Evolutionary conservation across 371 early-diverging fungal genomes (phyloP), one percentile per base, ranked within the genome.

Genomic region (Mucor indicus): DNA sequence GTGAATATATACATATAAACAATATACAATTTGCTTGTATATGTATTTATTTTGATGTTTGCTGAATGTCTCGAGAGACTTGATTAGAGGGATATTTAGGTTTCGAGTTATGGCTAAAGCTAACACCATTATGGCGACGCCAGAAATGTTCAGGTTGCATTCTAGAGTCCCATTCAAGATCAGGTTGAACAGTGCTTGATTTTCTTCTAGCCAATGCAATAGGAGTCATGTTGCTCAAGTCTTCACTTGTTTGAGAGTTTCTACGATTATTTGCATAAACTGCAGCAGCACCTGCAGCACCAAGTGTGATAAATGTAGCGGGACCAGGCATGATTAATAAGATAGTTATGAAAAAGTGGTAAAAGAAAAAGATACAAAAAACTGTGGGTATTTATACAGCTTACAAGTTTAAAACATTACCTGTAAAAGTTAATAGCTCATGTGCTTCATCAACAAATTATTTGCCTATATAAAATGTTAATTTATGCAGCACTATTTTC

Each of bases 81-180:
- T 13, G 52, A 52, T 40, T 19, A 9, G 37, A 38, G 25, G 72
- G 72, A 51, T 56, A 72, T 17, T 51, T 60, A 6, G 50, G 35
- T 16, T 63, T 44, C 4, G 75, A 74, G 24, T 70, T 70, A 37
- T 70, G 75, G 16, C 66, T 57, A 45, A 74, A 74, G 39, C 57
- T 74, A 17, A 60, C 66, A 27, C 75, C 75, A 57, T 68, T 64
- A 21, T 70, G 38, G 21, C 75, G 61, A 16, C 66, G 63, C 75
- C 75, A 74, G 4, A 66, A 31, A 21, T 62, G 49, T 42, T 74
- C 75, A 43, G 70, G 58, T 35, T 69, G 70, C 37, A 56, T 65
- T 22, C 67, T 44, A 15, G 53, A 38, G 24, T 63, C 55, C 43
- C 58, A 72, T 12, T 57, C 48, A 38, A 55, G 59, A 43, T 69